Percentiles rank a stretch among this genome's conserved stretches.
These are phyloP conservation scores for Sporothrix sp. DNA, from an alignment of 2,329 filamentous ascomycete genomes.

Conservation along the genomic window DNA sequence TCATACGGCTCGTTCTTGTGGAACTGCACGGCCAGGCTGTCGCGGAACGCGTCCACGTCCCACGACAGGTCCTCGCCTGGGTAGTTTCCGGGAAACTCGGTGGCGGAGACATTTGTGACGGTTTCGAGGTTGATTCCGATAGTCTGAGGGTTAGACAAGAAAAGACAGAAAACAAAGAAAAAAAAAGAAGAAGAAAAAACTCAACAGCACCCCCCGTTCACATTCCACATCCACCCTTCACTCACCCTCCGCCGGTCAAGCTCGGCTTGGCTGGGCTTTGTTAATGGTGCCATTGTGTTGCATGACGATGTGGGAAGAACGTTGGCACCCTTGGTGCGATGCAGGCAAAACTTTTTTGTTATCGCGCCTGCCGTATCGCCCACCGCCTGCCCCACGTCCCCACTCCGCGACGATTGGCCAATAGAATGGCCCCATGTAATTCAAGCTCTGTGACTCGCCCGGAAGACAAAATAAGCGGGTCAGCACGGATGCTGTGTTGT, in stretches of 20 bases:
- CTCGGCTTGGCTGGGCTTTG: conserved; percentile 44
- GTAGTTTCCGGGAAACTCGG: conserved; percentile 85
- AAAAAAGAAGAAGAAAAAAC: not conserved
- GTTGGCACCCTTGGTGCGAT: not conserved
- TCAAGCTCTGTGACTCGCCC: conserved; percentile 17
- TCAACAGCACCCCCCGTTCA: not conserved
- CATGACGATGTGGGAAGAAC: conserved; percentile 4
- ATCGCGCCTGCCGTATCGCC: not conserved
- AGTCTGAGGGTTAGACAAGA: conserved; percentile 41
- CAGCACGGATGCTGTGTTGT: conserved; percentile 13
- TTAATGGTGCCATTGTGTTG: conserved; percentile 32
- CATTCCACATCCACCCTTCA: too few relatives aligned
- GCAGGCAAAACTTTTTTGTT: conserved; percentile 7
- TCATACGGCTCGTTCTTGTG: conserved; percentile 73
- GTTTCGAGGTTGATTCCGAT: conserved; percentile 85
- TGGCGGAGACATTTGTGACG: conserved; percentile 78
- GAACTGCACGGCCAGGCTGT: conserved; percentile 52
- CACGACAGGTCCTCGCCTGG: conserved; percentile 64
- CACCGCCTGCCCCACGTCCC: not conserved
- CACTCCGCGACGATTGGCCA: conserved; percentile 7
- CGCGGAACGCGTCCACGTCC: conserved; percentile 36
- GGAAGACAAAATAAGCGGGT: conserved; percentile 8
- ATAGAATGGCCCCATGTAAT: conserved; percentile 14
- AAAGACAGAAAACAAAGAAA: not conserved
- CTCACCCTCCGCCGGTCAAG: conserved; percentile 52